Conservation (phyloP, 2,329 filamentous ascomycete species). For the Cladophialophora bantiana region DNA sequence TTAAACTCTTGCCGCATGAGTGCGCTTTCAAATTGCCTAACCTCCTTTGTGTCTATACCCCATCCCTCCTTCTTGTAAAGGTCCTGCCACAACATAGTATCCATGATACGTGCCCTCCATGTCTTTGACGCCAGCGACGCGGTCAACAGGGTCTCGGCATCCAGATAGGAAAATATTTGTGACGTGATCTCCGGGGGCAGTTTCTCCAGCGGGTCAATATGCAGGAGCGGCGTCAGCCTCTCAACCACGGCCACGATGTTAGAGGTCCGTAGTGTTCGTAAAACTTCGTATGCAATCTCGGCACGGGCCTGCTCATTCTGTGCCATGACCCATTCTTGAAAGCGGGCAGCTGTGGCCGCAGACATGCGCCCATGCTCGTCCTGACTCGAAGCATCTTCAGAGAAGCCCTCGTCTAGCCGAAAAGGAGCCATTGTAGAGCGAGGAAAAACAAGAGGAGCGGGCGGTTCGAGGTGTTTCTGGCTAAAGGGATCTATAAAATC, state of each 20-base stretch:
- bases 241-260: slow-evolving; percentile 81
- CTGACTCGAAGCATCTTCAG: slow-evolving; percentile 67
- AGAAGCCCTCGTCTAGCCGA: slow-evolving; percentile 84
- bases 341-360: slow-evolving; percentile 50
- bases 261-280: slow-evolving; percentile 80
- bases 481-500: slow-evolving; percentile 21
- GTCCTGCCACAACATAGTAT: slow-evolving; percentile 84
- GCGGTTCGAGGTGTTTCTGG: slow-evolving; percentile 15
- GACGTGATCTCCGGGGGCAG: slow-evolving; percentile 91
- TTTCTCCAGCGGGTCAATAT: slow-evolving; percentile 88
- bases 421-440: slow-evolving; percentile 47
- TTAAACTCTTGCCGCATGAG: slow-evolving; percentile 47
- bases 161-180: slow-evolving; percentile 85
- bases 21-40: slow-evolving; percentile 69
- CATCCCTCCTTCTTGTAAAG: slow-evolving; percentile 88
- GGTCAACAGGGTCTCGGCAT: slow-evolving; percentile 77
- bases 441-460: slow-evolving; percentile 16
- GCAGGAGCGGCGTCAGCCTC: slow-evolving; percentile 79
- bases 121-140: slow-evolving; percentile 79
- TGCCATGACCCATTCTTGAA: slow-evolving; percentile 63
- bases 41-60: slow-evolving; percentile 72
- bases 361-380: slow-evolving; percentile 48
- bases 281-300: slow-evolving; percentile 79
- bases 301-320: slow-evolving; percentile 63
- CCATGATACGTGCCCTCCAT: slow-evolving; percentile 82